Base-by-base conservation (phyloP, 1,284 basidiomycete genomes). In the Leccinum cinnamomeum region DNA sequence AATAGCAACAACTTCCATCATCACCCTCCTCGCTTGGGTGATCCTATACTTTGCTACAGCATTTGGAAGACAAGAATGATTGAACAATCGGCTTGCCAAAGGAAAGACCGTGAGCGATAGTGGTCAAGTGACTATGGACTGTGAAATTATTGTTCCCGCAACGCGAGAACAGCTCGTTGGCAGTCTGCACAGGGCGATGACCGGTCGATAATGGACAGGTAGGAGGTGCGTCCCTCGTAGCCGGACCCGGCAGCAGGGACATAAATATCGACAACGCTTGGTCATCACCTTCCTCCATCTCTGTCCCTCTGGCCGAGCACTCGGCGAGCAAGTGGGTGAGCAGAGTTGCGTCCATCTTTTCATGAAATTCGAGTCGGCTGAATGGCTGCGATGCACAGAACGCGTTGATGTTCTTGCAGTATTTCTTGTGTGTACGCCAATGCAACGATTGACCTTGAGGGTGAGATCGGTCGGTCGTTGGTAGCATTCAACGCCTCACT, bases 121-220 rank as follows among this genome's bases (percentile, higher is more conserved):
- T 81, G 14, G 76, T 81, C 37, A 91, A 76, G 75, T 90, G 88
- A 2, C 85, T 88, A 68, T 91, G 87, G 30, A 92, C 74, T 10
- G 85, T 78, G 72, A 91, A 91, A 69, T 92, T 90, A 71, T 91
- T 92, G 76, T 91, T 92, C 50, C 83, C 83, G 67, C 89, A 91
- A 44, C 89, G 84, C 6, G 78, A 68, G 69, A 84, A 86, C 2
- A 89, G 60, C 1, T 78, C 70, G 62, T 81, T 83, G 1, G 86
- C 60, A 4, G 69, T 63, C 3, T 73, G 64, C 18, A 73, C 61
- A 6, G 75, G 64, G 11, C 70, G 72, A 5, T 62, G 62, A n/a
- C 59, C 57, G 0, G 72, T 74, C 50, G 70, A 65, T 58, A 68
- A 68, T 18, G 76, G 72, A 62, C 77, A 79, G 12, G 77, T 71